phyloP scores from a whole-genome alignment of 192 early-diverging fungal species.

The Backusella tuberculispora region DNA sequence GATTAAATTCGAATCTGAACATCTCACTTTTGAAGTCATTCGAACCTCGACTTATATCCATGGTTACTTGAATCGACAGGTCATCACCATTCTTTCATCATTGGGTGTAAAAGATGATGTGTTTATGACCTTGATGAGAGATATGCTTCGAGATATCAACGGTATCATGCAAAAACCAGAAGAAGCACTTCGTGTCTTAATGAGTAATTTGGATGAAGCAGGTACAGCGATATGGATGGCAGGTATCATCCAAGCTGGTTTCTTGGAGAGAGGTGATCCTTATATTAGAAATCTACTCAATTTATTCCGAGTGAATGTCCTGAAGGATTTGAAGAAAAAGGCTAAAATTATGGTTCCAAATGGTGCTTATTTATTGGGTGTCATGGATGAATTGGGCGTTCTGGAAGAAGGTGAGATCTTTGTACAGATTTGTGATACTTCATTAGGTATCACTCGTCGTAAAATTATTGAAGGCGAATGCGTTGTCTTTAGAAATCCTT shows the following conservation, averaged over 20 bases:
- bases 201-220: slow-evolving; percentile 48
- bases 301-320: slow-evolving; percentile 47
- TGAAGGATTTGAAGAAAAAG: slow-evolving; percentile 53
- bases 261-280: slow-evolving; percentile 47
- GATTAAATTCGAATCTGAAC: slow-evolving; percentile 59
- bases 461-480: slow-evolving; percentile 45
- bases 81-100: slow-evolving; percentile 60
- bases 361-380: slow-evolving; percentile 59
- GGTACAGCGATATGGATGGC: slow-evolving; percentile 46
- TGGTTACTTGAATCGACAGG: slow-evolving; percentile 66
- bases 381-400: slow-evolving; percentile 53
- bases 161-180: slow-evolving; percentile 41
- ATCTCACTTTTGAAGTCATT: slow-evolving; percentile 61
- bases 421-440: slow-evolving; percentile 46
- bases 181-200: slow-evolving; percentile 43
- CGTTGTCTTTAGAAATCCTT: slow-evolving; percentile 59
- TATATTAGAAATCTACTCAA: slow-evolving; percentile 49
- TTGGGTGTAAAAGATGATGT: slow-evolving; percentile 61
- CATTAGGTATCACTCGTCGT: slow-evolving; percentile 17
- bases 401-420: slow-evolving; percentile 55
- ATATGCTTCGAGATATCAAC: slow-evolving; percentile 44
- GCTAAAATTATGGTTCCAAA: slow-evolving; percentile 58
- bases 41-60: slow-evolving; percentile 53
- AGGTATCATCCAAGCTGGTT: slow-evolving; percentile 51
- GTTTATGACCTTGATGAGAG: slow-evolving; percentile 54